phyloP scores from a whole-genome alignment of 768 basidiomycete species.

The Leccinum subgranulosum region DNA sequence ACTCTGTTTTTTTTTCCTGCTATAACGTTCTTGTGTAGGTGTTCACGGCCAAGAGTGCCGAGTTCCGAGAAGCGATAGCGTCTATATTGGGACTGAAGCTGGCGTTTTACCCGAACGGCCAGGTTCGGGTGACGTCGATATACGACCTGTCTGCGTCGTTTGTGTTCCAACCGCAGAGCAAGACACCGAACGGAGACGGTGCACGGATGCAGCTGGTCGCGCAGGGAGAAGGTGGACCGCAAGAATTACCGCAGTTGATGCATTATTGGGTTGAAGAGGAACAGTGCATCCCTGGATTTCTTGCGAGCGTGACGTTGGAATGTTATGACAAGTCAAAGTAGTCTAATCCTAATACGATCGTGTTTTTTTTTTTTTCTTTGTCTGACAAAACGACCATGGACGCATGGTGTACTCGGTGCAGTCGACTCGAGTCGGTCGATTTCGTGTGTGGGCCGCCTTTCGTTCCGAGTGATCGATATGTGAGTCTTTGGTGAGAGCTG shows the following conservation, averaged over 20 bases:
- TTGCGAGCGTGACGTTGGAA: constrained; percentile 86
- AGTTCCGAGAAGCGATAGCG: constrained; percentile 89
- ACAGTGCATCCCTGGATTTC: constrained; percentile 84
- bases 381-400: not conserved
- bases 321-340: constrained; percentile 75
- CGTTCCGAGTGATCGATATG: no score
- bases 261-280: constrained; percentile 84
- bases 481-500: no score
- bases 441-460: no score
- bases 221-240: constrained; percentile 70
- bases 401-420: no score
- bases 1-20: not conserved
- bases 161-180: constrained; percentile 64
- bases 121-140: constrained; percentile 85
- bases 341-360: not conserved
- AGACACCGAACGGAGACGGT: constrained; percentile 33
- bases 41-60: constrained; percentile 79
- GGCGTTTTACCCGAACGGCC: constrained; percentile 87
- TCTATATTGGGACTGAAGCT: constrained; percentile 90
- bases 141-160: constrained; percentile 87
- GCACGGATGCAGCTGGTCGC: constrained; percentile 71
- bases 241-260: constrained; percentile 73
- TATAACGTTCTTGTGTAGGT: constrained; percentile 44
- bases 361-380: not conserved
- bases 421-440: no score